Evolutionary conservation across 495 filamentous ascomycete genomes (phyloP).

Genomic region (Melanomma pulvis-pyrius): DNA sequence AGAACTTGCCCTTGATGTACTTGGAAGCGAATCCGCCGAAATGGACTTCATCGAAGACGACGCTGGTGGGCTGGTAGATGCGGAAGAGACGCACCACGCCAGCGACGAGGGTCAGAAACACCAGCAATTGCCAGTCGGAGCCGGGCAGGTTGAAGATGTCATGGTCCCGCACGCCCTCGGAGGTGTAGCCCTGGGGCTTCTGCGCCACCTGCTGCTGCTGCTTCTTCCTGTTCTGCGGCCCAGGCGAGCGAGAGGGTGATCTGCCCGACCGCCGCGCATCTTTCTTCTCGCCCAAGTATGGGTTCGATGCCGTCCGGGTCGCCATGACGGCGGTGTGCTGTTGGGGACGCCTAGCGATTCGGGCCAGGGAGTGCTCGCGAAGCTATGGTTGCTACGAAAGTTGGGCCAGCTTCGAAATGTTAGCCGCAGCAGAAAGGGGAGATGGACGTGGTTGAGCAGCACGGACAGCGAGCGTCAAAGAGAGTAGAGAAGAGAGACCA

Average conservation of each 20-base stretch:
- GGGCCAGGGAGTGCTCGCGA: neutral
- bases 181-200: conserved; percentile 59
- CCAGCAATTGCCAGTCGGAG: conserved; percentile 78
- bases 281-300: conserved; percentile 31
- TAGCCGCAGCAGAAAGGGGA: neutral
- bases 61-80: conserved; percentile 94
- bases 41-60: conserved; percentile 99
- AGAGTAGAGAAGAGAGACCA: conserved; percentile 19
- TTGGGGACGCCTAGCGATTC: neutral
- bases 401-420: conserved; percentile 6
- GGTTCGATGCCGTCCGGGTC: conserved; percentile 25
- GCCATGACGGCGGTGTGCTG: conserved; percentile 34
- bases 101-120: conserved; percentile 72
- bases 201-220: conserved; percentile 23
- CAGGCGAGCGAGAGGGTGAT: conserved; percentile 36
- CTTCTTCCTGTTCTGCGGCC: conserved; percentile 31
- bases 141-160: conserved; percentile 68
- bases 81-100: conserved; percentile 84
- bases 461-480: conserved; percentile 9
- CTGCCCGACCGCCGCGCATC: conserved; percentile 29
- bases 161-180: conserved; percentile 65
- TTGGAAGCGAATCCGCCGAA: conserved; percentile 98
- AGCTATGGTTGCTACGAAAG: neutral
- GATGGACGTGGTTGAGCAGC: conserved; percentile 7
- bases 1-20: conserved; percentile 98